Base-by-base conservation (phyloP, 2,329 filamentous ascomycete species). In the Aphanocladium album region DNA sequence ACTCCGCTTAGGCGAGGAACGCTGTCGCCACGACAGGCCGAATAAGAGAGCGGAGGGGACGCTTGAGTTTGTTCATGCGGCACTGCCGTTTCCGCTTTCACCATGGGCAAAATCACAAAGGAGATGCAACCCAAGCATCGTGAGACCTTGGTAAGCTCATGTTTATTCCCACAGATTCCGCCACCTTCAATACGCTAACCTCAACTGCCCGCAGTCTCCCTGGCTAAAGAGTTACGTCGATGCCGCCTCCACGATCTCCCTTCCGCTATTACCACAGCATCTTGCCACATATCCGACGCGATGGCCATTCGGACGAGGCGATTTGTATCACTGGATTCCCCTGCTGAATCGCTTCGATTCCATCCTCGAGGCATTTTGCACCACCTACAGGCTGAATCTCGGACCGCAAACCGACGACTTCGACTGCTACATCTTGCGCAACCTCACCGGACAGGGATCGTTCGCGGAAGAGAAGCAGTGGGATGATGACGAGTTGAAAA, bases 251-350 rank as follows among this genome's bases (percentile, higher is more conserved):
- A 82, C 83, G 61, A 80, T 84, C 65, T 84, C 91, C 52, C 78
- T 97, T 69, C 87, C 89, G 69, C 84, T 90, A 72, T 82, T 99
- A 66, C 90, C 91, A 67, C 79, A 84, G 68, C 85, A 89, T 66
- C 88, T 99, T 65, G 81, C 83, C 68, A 84, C 83, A 60, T 98
- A 98, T 72, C 92, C 93, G 62, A 87, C 88, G 65, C 82, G 88
- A 82, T 99, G 95, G 95, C 92, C 93, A 2, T 96, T 98, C 70
- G 93, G 93, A 43, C 86, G 93, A 73, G 96, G 95, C 63, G 95
- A 99, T 73, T 80, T 98, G 33, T 98, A 98, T 73, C 93, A 99
- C 80, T 99, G 96, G 96, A 97, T 99, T 66, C 88, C 90, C 30
- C 83, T 96, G 25, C 78, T 99, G 62, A 96, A 99, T 74, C 88